Percentiles rank a stretch among this genome's conserved stretches.
Conservation (phyloP, 2,329 filamentous ascomycete species). For the Teratosphaeria viscida region DNA sequence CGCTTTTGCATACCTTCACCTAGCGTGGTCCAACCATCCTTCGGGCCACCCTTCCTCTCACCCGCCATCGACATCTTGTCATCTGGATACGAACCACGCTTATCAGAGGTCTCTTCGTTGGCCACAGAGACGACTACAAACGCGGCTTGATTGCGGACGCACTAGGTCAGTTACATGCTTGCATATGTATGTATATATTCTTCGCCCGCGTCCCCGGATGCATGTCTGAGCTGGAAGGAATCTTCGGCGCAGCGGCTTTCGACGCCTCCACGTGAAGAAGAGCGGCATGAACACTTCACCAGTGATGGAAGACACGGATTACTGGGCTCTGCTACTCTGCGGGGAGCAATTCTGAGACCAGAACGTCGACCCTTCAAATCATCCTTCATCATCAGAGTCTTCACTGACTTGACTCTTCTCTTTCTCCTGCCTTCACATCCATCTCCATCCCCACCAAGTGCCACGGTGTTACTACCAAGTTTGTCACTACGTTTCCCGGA, state of each 20-base stretch:
- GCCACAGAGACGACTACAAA: not conserved
- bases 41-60: not conserved
- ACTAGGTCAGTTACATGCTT: not conserved
- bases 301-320: not conserved
- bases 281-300: not conserved
- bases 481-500: conserved; percentile 90
- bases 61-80: not conserved
- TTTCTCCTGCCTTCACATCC: not conserved
- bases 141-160: not conserved
- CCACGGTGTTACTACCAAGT: conserved; percentile 73
- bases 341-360: not conserved
- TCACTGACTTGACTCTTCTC: not conserved
- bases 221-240: not conserved
- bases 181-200: not conserved
- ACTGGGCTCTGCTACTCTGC: not conserved
- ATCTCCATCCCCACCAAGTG: conserved; percentile 40
- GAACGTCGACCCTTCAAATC: not conserved
- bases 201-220: not conserved
- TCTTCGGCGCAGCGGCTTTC: not conserved
- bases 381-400: not conserved
- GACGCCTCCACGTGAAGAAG: not conserved
- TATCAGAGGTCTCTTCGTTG: not conserved
- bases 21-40: not conserved
- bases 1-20: not conserved
- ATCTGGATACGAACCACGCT: not conserved